Evolutionary conservation across 257 asterid genomes (phyloP).

Genomic region (Solanum bulbocastanum): DNA sequence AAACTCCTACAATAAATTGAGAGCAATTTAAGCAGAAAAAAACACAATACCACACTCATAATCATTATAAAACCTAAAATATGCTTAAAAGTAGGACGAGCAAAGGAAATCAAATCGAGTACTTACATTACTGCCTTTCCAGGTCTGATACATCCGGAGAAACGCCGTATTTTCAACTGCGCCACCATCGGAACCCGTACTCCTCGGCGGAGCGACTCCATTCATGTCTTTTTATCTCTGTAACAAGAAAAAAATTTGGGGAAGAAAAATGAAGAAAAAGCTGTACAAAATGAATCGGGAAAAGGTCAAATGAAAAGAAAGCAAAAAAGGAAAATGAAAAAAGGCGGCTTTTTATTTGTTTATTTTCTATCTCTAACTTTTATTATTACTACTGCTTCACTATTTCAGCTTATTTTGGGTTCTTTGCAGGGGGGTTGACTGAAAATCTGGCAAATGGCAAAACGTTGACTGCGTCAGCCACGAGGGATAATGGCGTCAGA

Average conservation of each 20-base stretch:
- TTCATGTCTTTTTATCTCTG: slow-evolving; percentile 12
- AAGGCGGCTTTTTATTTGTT: slow-evolving; percentile 5
- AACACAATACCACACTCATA: not conserved
- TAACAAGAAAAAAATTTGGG: not conserved
- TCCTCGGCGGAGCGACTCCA: slow-evolving; percentile 28
- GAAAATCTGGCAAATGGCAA: not conserved
- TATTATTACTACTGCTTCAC: not conserved
- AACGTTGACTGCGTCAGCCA: not conserved
- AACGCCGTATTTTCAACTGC: slow-evolving; percentile 4
- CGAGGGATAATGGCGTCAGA: not conserved
- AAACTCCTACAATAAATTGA: not conserved
- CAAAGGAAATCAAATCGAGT: not conserved
- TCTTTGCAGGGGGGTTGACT: not conserved
- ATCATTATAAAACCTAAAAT: not conserved
- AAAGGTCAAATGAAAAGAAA: not conserved
- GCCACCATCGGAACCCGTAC: slow-evolving; percentile 10
- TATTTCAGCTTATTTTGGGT: not conserved
- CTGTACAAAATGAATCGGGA: not conserved
- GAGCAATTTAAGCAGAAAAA: not conserved
- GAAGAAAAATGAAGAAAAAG: not conserved
- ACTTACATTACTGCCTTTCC: slow-evolving; percentile 38
- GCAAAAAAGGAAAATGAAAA: not conserved
- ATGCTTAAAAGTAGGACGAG: not conserved
- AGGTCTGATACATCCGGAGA: slow-evolving; percentile 18
- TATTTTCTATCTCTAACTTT: not conserved